phyloP scores from a whole-genome alignment of 768 basidiomycete genomes.

The Mycena leptocephala region DNA sequence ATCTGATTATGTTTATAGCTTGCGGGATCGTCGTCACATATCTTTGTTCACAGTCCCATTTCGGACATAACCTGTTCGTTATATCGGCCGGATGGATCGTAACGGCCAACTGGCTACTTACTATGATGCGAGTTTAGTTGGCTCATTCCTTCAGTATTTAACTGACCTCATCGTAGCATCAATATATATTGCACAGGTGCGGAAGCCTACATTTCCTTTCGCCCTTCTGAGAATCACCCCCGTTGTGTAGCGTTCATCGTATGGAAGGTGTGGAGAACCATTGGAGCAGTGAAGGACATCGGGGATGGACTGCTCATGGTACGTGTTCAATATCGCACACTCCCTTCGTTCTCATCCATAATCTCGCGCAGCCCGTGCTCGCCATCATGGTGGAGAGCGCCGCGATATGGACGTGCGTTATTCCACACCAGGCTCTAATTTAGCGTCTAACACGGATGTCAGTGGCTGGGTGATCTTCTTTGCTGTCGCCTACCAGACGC shows the following conservation, averaged over 20 bases:
- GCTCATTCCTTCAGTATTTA: not conserved
- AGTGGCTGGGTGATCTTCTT: constrained; percentile 22
- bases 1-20: not conserved
- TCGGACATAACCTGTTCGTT: not conserved
- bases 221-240: not conserved
- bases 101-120: constrained; percentile 3
- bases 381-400: not conserved
- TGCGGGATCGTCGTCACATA: not conserved
- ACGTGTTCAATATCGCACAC: not conserved
- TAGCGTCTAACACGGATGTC: not conserved
- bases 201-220: not conserved
- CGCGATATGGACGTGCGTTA: constrained; percentile 13
- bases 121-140: not conserved
- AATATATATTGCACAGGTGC: constrained; percentile 18
- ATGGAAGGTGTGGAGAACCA: constrained; percentile 13
- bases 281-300: not conserved
- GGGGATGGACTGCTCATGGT: constrained; percentile 11
- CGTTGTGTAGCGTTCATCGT: not conserved
- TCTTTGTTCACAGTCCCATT: not conserved
- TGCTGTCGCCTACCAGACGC: not conserved
- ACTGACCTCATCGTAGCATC: not conserved
- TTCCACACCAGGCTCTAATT: not conserved
- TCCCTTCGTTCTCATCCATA: not conserved
- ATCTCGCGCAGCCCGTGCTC: not conserved
- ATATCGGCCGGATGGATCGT: not conserved